Evolutionary conservation across 306 rosid genomes (phyloP), one percentile per base, ranked within the genome.

Genomic region (Cicer bijugum): DNA sequence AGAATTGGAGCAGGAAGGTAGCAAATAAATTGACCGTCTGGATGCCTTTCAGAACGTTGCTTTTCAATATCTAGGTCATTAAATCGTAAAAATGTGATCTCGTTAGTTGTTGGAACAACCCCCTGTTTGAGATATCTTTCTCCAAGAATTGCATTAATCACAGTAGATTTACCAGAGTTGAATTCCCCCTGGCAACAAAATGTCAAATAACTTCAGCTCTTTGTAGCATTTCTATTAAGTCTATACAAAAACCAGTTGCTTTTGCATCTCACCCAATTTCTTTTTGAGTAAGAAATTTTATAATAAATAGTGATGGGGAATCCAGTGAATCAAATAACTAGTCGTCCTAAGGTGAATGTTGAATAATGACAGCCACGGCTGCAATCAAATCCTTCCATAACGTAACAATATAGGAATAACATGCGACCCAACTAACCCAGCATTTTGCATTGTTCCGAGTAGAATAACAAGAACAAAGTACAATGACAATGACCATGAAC

Each of bases 71-170:
- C 83, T 83, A 81, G 68, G 66, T 90, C 84, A 9, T 87, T 68
- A 69, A 87, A 85, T 50, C 91, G 82, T 79, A 94, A 84, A 86
- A 94, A 94, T 42, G 94, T 94, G 77, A 94, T 94, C 86, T 94
- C 99, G 70, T 91, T 94, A 51, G 99, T 94, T 9, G 99, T 94
- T 65, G 99, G 99, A 85, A 94, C 89, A 84, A 94, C 97, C 77
- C 98, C 98, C 45, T 94, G 97, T 75, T 89, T 87, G 55, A 94
- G 94, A 84, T 94, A 89, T 88, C 86, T 86, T 78, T 90, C 85
- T 72, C 98, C 98, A 71, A 94, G 99, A 82, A 94, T 90, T 8
- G 99, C 99, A 86, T 94, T 94, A 62, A 94, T 89, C 84, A 94
- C 96, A 57, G 92, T 88, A 74, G 99, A 94, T 80, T 94, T 94